These are phyloP conservation scores for Dioscorea dumetorum DNA, from an alignment of 106 monocot species.

Conservation along the genomic window DNA sequence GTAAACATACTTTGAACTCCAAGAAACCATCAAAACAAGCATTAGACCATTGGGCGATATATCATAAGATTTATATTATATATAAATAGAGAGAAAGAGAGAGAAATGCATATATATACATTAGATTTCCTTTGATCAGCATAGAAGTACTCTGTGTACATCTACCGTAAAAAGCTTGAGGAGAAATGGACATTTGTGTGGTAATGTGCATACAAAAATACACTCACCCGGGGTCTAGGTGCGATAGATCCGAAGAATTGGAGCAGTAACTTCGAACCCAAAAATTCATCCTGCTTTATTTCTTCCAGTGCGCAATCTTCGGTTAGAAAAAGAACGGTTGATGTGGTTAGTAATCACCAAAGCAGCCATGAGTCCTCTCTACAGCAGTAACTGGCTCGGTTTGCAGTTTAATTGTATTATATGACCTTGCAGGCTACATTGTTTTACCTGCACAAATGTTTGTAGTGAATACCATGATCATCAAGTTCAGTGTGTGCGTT, in stretches of 20 bases:
- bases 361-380: background rate
- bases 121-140: slow-evolving; percentile 10
- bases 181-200: slow-evolving; percentile 2
- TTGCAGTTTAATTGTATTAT: slow-evolving; percentile 31
- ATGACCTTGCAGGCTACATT: slow-evolving; percentile 43
- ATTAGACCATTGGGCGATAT: background rate
- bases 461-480: background rate
- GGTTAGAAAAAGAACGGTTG: slow-evolving; percentile 17
- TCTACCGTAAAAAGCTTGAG: background rate
- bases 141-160: slow-evolving; percentile 7
- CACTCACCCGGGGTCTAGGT: slow-evolving; percentile 1
- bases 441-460: slow-evolving; percentile 38
- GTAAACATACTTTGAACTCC: background rate
- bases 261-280: background rate
- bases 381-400: slow-evolving; percentile 3
- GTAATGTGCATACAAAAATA: slow-evolving; percentile 15
- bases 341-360: slow-evolving; percentile 10
- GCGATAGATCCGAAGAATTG: slow-evolving; percentile 2
- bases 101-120: slow-evolving; percentile 4
- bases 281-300: slow-evolving; percentile 5
- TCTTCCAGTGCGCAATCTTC: background rate
- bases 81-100: background rate
- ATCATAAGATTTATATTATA: background rate
- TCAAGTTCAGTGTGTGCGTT: background rate
- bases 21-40: background rate